These are phyloP conservation scores for Hydnomerulius pinastri DNA, from an alignment of 768 basidiomycete species.

Conservation along the genomic window DNA sequence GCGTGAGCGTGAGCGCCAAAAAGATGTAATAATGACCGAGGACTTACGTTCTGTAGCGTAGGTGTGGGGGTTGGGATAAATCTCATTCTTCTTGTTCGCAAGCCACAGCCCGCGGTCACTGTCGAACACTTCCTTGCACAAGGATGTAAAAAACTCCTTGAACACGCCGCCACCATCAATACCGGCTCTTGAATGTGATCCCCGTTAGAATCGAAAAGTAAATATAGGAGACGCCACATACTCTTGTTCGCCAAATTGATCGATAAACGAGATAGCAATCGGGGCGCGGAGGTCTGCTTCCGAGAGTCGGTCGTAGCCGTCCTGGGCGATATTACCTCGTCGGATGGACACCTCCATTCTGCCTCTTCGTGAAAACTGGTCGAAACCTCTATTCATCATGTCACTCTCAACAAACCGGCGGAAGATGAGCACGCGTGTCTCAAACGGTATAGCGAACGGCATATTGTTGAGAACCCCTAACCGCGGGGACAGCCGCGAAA, in stretches of 20 bases:
- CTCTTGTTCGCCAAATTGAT: constrained; percentile 87
- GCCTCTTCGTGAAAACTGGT: constrained; percentile 16
- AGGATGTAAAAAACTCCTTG: constrained; percentile 94
- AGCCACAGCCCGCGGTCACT: constrained; percentile 94
- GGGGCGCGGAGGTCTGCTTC: constrained; percentile 80
- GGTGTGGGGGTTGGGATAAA: constrained; percentile 92
- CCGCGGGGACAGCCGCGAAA: constrained; percentile 63
- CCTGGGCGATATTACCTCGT: constrained; percentile 80
- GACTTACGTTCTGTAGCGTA: constrained; percentile 85
- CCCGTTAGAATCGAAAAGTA: constrained; percentile 5
- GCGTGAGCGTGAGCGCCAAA: neutral
- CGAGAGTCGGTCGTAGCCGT: constrained; percentile 84
- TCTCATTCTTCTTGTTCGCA: constrained; percentile 84
- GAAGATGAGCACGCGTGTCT: constrained; percentile 87
- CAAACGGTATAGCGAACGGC: constrained; percentile 94
- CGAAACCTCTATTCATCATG: constrained; percentile 24
- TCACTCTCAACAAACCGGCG: constrained; percentile 79
- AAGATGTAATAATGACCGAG: neutral
- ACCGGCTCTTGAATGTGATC: constrained; percentile 56
- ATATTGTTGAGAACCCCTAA: constrained; percentile 93
- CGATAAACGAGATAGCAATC: constrained; percentile 89
- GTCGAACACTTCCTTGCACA: constrained; percentile 94
- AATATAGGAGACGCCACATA: constrained; percentile 37
- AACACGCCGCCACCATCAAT: constrained; percentile 98
- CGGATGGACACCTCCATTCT: constrained; percentile 40